A percentile compares a stretch with the other conserved stretches of the same genome.
Conservation (phyloP, 768 basidiomycete genomes). For the Auricularia sp. region DNA sequence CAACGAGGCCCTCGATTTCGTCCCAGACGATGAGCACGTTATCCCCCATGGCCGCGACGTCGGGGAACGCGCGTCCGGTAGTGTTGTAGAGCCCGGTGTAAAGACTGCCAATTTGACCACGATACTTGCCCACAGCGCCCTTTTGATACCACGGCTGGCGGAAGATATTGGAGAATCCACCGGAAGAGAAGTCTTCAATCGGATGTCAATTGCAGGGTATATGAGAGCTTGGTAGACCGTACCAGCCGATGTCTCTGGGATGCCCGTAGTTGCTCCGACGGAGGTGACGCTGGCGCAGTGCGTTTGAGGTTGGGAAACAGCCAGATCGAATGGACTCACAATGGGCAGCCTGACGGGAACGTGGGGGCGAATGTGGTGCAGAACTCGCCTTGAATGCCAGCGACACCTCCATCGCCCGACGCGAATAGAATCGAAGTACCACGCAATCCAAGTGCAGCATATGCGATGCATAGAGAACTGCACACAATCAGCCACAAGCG, state of each 20-base stretch:
- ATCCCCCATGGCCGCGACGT: slow-evolving; percentile 12
- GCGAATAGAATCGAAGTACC: slow-evolving; percentile 12
- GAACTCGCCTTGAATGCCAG: slow-evolving; percentile 2
- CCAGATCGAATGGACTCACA: not conserved
- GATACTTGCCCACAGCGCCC: slow-evolving; percentile 9
- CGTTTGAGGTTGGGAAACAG: not conserved
- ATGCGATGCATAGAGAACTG: slow-evolving; percentile 22
- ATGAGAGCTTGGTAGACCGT: slow-evolving; percentile 5
- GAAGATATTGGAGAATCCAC: slow-evolving; percentile 23
- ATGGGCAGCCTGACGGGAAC: slow-evolving; percentile 12
- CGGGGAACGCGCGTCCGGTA: slow-evolving; percentile 13
- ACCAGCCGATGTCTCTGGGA: too few species aligned
- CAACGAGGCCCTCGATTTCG: slow-evolving; percentile 5
- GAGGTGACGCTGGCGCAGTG: slow-evolving; percentile 20
- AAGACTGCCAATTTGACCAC: slow-evolving; percentile 5
- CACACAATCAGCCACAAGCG: slow-evolving; percentile 14
- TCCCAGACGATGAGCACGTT: slow-evolving; percentile 7
- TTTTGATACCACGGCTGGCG: slow-evolving; percentile 16
- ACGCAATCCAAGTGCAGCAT: slow-evolving; percentile 15
- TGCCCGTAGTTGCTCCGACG: slow-evolving; percentile 21
- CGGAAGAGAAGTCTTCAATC: slow-evolving; percentile 19
- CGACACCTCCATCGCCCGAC: slow-evolving; percentile 17
- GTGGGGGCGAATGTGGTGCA: slow-evolving; percentile 12
- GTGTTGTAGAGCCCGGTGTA: slow-evolving; percentile 20
- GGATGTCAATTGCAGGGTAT: slow-evolving; percentile 17